Evolutionary conservation across 2,329 filamentous ascomycete genomes (phyloP).

Genomic region (Onygenales sp.): DNA sequence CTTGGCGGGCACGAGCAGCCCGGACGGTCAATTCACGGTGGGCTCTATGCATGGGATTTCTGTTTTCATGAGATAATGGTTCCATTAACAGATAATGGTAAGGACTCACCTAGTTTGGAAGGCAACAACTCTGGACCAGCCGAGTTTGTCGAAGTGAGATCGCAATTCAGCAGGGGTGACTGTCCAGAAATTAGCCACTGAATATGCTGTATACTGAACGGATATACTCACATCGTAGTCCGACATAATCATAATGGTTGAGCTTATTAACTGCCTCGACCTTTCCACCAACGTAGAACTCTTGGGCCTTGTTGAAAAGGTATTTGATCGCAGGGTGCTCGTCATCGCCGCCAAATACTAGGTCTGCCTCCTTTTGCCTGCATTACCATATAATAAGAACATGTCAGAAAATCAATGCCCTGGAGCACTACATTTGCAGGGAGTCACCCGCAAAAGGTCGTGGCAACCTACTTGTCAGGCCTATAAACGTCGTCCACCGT

Average conservation of each 20-base stretch:
- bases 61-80: slow-evolving; percentile 7
- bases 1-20: slow-evolving; percentile 87
- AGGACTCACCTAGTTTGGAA: slow-evolving; percentile 68
- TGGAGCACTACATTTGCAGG: background rate
- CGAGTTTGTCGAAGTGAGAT: slow-evolving; percentile 97
- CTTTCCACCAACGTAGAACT: slow-evolving; percentile 93
- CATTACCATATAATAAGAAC: slow-evolving; percentile 8
- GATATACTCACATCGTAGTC: slow-evolving; percentile 65
- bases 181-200: slow-evolving; percentile 23
- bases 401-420: background rate
- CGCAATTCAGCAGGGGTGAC: slow-evolving; percentile 91
- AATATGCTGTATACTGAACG: background rate
- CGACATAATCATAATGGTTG: slow-evolving; percentile 98
- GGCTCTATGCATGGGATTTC: slow-evolving; percentile 98
- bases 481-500: slow-evolving; percentile 92
- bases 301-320: slow-evolving; percentile 68
- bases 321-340: slow-evolving; percentile 90
- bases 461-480: slow-evolving; percentile 71
- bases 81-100: background rate
- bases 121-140: slow-evolving; percentile 93
- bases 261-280: slow-evolving; percentile 89
- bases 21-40: slow-evolving; percentile 97
- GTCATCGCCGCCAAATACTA: slow-evolving; percentile 88
- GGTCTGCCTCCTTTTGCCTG: slow-evolving; percentile 78
- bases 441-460: background rate